Base-by-base conservation (phyloP, 2,329 filamentous ascomycete genomes). In the Biscogniauxia mediterranea region DNA sequence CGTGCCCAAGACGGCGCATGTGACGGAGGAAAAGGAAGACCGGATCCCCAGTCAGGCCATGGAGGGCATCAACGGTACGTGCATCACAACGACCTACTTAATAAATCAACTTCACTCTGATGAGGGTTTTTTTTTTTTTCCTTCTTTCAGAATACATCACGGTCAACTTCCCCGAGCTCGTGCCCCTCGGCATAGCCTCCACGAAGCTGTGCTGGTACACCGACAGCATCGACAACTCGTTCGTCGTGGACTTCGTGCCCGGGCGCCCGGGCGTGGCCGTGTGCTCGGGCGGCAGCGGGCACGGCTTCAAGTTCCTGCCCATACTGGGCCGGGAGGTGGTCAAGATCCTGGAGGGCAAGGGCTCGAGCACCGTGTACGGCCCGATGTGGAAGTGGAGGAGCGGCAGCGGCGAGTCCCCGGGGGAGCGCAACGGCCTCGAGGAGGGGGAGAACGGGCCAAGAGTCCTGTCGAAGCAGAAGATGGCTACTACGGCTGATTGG, bases 281-380 rank as follows among this genome's bases (percentile, higher is more conserved):
- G 0, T 85, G 85, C 2, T 88, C 85, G 0, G 86, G 84, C 0
- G 87, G 86, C 0, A 83, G 80, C 42, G 86, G 86, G 8, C 71
- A 74, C 28, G 71, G 72, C 17, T 74, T 73, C 66, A 74, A 73
- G 59, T 74, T 73, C 50, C 56, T 73, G 1, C 71, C 71, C 20
- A 68, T 74, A 8, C 68, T 73, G 0, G 71, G 71, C 13, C 68
- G 70, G 2, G 70, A 74, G 52, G 70, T 74, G 1, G 68, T 73
- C 11, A 68, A 69, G 61, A 73, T 73, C 28, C 62, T 74, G 2
- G 71, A 74, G 52, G 64, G 66, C 1, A 62, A 63, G 17, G 66
- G 65, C 4, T 38, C 61, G 4, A 51, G 69, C 55, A 70, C 66
- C 2, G 68, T 70, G 5, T 74, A 74, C 59, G 70, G 68, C 3